A percentile compares a stretch with the other conserved stretches of the same genome.
Conservation (phyloP, 768 basidiomycete genomes). For the Russula dissimulans region DNA sequence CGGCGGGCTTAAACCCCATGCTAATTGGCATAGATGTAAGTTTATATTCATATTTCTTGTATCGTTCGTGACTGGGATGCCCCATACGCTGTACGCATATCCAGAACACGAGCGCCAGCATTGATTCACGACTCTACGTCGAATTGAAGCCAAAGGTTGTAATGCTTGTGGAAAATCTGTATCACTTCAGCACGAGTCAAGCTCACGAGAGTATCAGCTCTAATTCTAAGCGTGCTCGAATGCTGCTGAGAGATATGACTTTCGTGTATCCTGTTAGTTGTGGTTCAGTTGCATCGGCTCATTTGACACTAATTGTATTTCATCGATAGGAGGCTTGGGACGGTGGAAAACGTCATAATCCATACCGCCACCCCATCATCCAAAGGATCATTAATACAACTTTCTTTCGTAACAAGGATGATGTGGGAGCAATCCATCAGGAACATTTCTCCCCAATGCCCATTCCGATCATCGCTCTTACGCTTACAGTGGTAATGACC, state of each 20-base stretch:
- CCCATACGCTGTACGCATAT: not conserved
- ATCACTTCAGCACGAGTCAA: not conserved
- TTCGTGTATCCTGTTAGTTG: conserved; percentile 5
- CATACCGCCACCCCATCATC: not conserved
- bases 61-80: not conserved
- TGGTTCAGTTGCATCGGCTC: not conserved
- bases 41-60: not conserved
- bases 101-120: not conserved
- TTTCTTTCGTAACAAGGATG: not conserved
- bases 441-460: conserved; percentile 1
- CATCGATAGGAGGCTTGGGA: not conserved
- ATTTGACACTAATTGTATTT: not conserved
- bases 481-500: not conserved
- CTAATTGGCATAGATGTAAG: not conserved
- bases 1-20: not conserved
- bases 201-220: not conserved
- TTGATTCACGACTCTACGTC: not conserved
- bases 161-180: not conserved
- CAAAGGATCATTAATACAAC: not conserved
- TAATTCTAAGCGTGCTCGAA: not conserved
- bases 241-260: not conserved
- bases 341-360: not conserved
- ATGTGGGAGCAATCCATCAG: not conserved
- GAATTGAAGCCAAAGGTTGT: not conserved
- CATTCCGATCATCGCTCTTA: conserved; percentile 1